Conservation (phyloP, 139 green algal species). For the Chloropicon primus region DNA sequence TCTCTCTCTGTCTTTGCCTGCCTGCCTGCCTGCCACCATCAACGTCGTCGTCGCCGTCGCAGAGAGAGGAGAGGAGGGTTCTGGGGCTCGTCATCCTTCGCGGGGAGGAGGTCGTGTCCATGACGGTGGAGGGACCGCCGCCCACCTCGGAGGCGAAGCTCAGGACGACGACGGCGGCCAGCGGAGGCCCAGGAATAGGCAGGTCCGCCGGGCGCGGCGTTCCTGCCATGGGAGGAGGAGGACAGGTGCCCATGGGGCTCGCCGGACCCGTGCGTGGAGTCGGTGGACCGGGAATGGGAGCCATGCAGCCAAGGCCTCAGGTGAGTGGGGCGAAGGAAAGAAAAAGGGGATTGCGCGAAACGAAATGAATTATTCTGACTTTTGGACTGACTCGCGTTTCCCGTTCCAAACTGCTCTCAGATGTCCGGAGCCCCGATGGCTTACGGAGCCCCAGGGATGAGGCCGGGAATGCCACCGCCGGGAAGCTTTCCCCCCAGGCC, state of each 20-base stretch:
- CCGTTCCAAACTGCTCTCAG: not conserved
- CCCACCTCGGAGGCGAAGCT: constrained; percentile 49
- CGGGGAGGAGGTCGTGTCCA: constrained; percentile 85
- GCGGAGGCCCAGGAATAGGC: not conserved
- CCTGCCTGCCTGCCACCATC: not conserved
- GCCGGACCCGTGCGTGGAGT: constrained; percentile 70
- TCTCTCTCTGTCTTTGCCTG: no score
- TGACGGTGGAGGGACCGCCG: constrained; percentile 91
- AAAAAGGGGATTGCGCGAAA: not conserved
- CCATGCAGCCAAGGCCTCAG: constrained; percentile 82
- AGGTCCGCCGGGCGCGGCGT: constrained; percentile 15
- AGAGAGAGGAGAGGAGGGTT: constrained; percentile 78
- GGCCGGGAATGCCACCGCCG: constrained; percentile 13
- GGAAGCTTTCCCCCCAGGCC: not conserved
- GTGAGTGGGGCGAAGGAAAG: constrained; percentile 4
- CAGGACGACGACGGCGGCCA: not conserved
- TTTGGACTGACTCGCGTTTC: not conserved
- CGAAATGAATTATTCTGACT: constrained; percentile 6
- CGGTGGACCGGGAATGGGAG: constrained; percentile 66
- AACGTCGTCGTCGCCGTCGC: not conserved
- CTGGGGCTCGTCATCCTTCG: constrained; percentile 85
- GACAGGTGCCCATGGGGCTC: constrained; percentile 42
- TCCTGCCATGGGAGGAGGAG: constrained; percentile 8
- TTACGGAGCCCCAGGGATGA: constrained; percentile 38
- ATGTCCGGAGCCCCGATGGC: constrained; percentile 6